Base-by-base conservation (phyloP, 192 early-diverging fungal genomes). In the Rhizophagus prolifer region DNA sequence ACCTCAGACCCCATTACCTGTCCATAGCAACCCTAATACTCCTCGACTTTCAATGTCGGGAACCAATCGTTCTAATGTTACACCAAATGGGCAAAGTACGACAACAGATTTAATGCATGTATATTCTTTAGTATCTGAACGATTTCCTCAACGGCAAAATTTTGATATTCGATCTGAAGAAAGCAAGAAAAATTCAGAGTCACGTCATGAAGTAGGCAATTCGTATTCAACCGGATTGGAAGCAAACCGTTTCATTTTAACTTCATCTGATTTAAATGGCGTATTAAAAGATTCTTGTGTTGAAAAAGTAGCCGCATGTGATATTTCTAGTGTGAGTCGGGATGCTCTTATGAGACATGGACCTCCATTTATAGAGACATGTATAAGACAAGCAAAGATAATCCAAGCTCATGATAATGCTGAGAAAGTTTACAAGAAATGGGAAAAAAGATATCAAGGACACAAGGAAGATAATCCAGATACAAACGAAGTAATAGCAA, bases 301-400 rank as follows among this genome's bases (percentile, higher is more conserved):
- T 10, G 65, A 76, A 58, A 50, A 41, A 58, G n/a, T 23, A 21
- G 21, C 6, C 16, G 65, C 34, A 68, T 21, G 54, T 50, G 78
- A 79, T 58, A 74, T 73, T 8, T 65, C 60, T 1, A 38, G 75
- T 2, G 77, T 81, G 19, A 77, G 77, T n/a, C 72, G 77, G 41
- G 88, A 90, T 70, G 83, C 83, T 23, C 78, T 90, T 1, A 81
- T 83, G 21, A 74, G 87, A 54, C 87, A 90, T 65, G 88, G 86
- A 0, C 83, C 81, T 34, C 85, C 84, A 9, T 90, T 88, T 71
- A 71, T 90, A 38, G 84, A 85, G 2, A 80, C 83, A 9, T 88
- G 85, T 59, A 72, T 85, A 1, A 76, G 80, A 8, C 83, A 86
- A 50, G 81, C 85, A 9, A 84, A 84, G 65, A 80, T 86, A 4